These are phyloP conservation scores for Scleroderma bovista DNA, from an alignment of 768 basidiomycete genomes.

Conservation along the genomic window DNA sequence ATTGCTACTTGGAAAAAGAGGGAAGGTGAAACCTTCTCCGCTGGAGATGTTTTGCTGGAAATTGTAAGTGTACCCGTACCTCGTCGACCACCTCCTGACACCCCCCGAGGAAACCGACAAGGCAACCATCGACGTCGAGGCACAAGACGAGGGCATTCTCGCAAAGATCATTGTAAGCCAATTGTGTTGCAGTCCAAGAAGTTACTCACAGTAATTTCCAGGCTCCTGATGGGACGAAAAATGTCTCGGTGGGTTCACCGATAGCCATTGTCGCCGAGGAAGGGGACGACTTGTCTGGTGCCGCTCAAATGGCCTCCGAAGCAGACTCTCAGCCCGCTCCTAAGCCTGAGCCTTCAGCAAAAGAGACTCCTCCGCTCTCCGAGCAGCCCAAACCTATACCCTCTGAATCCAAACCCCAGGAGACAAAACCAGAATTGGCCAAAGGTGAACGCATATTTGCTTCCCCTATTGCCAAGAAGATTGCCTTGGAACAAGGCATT, in stretches of 20 bases:
- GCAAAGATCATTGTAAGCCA: conserved; percentile 89
- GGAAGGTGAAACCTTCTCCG: conserved; percentile 85
- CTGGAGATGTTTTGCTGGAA: conserved; percentile 93
- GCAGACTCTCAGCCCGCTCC: conserved; percentile 37
- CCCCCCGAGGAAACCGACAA: conserved; percentile 92
- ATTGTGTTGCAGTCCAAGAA: background rate
- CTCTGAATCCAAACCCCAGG: conserved; percentile 30
- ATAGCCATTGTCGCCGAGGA: conserved; percentile 94
- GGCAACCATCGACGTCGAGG: conserved; percentile 99
- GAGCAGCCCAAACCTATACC: conserved; percentile 31
- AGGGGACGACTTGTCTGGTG: conserved; percentile 89
- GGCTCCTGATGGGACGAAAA: conserved; percentile 83
- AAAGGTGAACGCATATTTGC: conserved; percentile 87
- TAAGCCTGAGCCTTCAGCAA: conserved; percentile 22
- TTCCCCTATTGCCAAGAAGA: conserved; percentile 93
- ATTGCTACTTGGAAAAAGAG: conserved; percentile 97
- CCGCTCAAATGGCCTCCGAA: conserved; percentile 65
- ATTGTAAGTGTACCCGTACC: conserved; percentile 59
- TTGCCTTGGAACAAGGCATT: conserved; percentile 91
- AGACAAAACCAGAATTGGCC: conserved; percentile 51
- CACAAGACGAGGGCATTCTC: conserved; percentile 94
- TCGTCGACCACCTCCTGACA: conserved; percentile 5
- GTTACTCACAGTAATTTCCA: conserved; percentile 25
- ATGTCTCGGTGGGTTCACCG: conserved; percentile 75
- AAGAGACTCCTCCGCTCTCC: conserved; percentile 34